phyloP scores from a whole-genome alignment of 192 early-diverging fungal genomes.

The Linnemannia hyalina region DNA sequence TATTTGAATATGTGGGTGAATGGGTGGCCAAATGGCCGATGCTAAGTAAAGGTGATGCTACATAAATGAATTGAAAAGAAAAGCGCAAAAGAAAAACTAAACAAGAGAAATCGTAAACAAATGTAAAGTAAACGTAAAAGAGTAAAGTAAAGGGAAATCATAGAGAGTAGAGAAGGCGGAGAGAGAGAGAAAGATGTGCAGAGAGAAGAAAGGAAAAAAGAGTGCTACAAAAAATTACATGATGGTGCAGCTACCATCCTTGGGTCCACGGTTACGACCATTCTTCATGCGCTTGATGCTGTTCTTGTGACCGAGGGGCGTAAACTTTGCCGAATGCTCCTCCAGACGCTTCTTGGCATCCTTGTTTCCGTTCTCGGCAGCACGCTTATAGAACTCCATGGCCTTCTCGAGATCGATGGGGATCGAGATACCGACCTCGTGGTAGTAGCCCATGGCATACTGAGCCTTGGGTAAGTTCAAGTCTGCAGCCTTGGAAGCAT shows the following conservation, averaged over 20 bases:
- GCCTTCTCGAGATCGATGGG: conserved; percentile 65
- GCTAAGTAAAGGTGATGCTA: too few species aligned
- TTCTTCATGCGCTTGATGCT: conserved; percentile 31
- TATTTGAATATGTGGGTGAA: too few species aligned
- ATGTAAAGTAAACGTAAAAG: not conserved
- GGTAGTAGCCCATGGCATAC: conserved; percentile 93
- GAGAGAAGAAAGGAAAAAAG: not conserved
- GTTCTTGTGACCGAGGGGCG: conserved; percentile 20
- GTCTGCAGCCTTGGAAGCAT: conserved; percentile 86
- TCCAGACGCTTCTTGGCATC: conserved; percentile 53
- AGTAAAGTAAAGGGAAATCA: not conserved
- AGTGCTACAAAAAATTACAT: conserved; percentile 19
- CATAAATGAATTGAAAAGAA: too few species aligned
- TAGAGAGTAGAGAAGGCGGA: too few species aligned
- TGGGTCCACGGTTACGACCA: conserved; percentile 18
- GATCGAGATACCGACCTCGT: conserved; percentile 82
- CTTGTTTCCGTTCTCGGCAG: conserved; percentile 55
- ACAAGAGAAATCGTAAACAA: not conserved
- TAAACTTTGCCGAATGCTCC: not conserved
- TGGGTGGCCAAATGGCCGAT: too few species aligned
- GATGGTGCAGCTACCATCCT: conserved; percentile 35
- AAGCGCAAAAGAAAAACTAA: not conserved
- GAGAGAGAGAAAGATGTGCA: too few species aligned
- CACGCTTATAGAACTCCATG: conserved; percentile 68
- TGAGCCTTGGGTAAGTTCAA: conserved; percentile 84